Evolutionary conservation across 805 yeast genomes (phyloP).

Genomic region (Candida maris): DNA sequence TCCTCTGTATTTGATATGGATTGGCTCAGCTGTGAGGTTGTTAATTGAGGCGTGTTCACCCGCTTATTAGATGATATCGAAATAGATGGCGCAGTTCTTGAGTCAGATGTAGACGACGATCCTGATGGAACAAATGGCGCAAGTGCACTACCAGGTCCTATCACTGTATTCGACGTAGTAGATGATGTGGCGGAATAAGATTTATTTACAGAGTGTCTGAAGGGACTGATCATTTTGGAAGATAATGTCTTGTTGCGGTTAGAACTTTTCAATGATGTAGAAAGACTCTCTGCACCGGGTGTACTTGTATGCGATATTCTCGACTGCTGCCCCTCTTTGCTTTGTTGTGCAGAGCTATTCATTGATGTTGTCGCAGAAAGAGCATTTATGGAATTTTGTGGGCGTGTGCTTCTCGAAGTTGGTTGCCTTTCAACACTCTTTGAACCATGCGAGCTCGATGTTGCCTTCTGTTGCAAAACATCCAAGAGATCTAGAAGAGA

Average conservation of each 20-base stretch:
- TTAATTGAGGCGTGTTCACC: not conserved
- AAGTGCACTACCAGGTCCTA: too few relatives aligned
- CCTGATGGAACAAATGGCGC: not conserved
- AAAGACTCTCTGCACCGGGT: conserved; percentile 2
- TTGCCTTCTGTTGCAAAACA: conserved; percentile 18
- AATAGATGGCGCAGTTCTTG: not conserved
- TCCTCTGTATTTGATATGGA: not conserved
- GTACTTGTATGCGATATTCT: conserved; percentile 1
- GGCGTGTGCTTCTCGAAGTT: conserved; percentile 8
- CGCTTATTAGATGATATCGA: not conserved
- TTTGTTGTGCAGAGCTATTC: conserved; percentile 1
- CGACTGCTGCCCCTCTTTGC: conserved; percentile 1
- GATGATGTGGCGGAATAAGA: conserved; percentile 12
- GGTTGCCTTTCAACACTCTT: conserved; percentile 1
- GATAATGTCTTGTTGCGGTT: conserved; percentile 15
- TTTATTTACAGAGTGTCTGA: conserved; percentile 16
- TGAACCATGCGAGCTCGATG: conserved; percentile 2
- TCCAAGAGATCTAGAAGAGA: conserved; percentile 25
- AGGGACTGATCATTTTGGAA: conserved; percentile 17
- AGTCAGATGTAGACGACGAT: not conserved
- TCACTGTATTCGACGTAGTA: conserved; percentile 2
- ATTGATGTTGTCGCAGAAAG: conserved; percentile 8
- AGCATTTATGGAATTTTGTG: conserved; percentile 8
- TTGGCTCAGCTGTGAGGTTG: conserved; percentile 1
- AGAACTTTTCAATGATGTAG: conserved; percentile 7